Base-by-base conservation (phyloP, 2,329 filamentous ascomycete genomes). In the Scortechinia acanthostroma region DNA sequence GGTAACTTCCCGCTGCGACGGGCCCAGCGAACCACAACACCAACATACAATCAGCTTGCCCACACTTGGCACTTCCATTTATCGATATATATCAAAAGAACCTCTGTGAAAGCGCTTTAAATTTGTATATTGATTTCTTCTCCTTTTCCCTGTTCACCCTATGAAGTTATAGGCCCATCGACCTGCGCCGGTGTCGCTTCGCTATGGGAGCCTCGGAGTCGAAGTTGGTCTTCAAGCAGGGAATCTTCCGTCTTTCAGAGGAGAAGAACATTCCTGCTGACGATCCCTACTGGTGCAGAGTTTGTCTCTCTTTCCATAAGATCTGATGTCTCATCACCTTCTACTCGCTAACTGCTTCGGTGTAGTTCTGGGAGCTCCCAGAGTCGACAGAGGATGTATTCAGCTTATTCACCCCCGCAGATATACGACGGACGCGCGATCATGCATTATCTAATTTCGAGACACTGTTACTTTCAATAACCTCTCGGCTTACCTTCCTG, bases 171-270 rank as follows among this genome's bases (percentile, higher is more conserved):
- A n/a, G n/a, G n/a, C n/a, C n/a, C n/a, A n/a, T n/a, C n/a, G n/a
- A n/a, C n/a, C n/a, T n/a, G n/a, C n/a, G n/a, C n/a, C n/a, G n/a
- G 25, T 10, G n/a, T 30, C 10, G 25, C n/a, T 10, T 30, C 25
- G n/a, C 10, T 46, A 98, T 98, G 93, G 93, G 93, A 66, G 91
- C 91, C 61, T 96, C 91, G 68, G 91, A 97, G 71, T 97, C 91
- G 58, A 97, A 97, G 77, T 83, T 97, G 61, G 89, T 91, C 61
- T 97, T 98, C 77, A 97, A 96, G 70, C 88, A 95, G 69, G 91
- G 91, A 68, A 95, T 97, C 70, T 96, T 97, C 72, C 83, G 87
- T 60, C 80, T 98, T 48, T 93, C 90, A n/a, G 90, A 95, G 63
- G 86, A 95, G 63, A 82, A 83, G 53, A 76, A 87, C 61, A 96